Evolutionary conservation across 106 monocot genomes (phyloP), one percentile per base, ranked within the genome.

Genomic region (Dendrobium nobile): DNA sequence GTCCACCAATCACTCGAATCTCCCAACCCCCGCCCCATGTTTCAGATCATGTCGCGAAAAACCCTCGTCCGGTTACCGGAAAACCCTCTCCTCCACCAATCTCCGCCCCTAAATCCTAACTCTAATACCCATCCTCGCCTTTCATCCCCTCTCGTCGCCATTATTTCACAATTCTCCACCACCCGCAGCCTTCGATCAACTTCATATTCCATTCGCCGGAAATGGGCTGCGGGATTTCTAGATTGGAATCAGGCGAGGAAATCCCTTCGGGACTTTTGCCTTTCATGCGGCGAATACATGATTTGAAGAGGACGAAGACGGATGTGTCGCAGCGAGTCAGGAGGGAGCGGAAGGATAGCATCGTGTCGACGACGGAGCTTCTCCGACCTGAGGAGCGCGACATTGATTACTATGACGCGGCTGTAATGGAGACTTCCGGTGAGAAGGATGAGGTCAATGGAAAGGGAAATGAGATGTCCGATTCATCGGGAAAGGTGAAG

Each of bases 191-290:
- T 3, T 13, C 0, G 10, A 51, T 51, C 51, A 13, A 10, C 15
- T 51, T 15, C 15, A 51, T 15, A 51, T 51, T 26, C 8, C 72
- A 37, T 3, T 13, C 72, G 8, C 33, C 40, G 7, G 1, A 40
- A n/a, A 77, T 77, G 77, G 77, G 77, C 54, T 77, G 77, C 77
- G 77, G 51, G 51, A 26, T 24, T 44, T 77, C 77, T 20, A 44
- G 51, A 43, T 3, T 54, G 77, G 77, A 77, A 15, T 19, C 77
- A 5, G 77, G 54, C 51, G 77, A 77, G 77, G 77, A 77, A 4
- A 54, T 54, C 51, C 77, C 77, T 2, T 22, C 77, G 51, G 24
- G 51, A 8, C 22, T 77, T 1, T 0, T 11, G 48, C 51, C 77
- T 10, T 31, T 54, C 51, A 43, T 43, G 19, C 47, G 77, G 51